Percentiles rank a stretch among this genome's conserved stretches.
Conservation (phyloP, 495 filamentous ascomycete species). For the Aspergillus cavernicola region DNA sequence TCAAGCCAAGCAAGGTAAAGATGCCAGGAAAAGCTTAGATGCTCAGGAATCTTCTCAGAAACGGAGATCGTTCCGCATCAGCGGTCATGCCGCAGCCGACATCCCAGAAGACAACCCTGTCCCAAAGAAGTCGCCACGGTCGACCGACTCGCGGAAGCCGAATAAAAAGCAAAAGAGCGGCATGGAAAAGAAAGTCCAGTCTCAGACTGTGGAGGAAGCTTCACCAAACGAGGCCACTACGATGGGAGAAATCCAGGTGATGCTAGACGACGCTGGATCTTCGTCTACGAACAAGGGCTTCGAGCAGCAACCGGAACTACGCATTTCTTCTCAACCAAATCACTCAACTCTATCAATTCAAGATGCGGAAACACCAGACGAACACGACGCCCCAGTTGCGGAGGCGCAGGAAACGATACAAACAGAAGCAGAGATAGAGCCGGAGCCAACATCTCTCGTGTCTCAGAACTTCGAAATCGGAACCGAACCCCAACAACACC, state of each 20-base stretch:
- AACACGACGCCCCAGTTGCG: slow-evolving; percentile 2
- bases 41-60: slow-evolving; percentile 15
- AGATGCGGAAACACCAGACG: neutral
- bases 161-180: neutral
- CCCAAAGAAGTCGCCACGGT: slow-evolving; percentile 12
- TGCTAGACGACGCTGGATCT: too few relatives aligned
- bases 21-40: neutral
- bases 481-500: neutral
- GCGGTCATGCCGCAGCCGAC: slow-evolving; percentile 17
- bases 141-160: slow-evolving; percentile 22
- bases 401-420: neutral
- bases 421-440: neutral
- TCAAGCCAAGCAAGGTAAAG: neutral
- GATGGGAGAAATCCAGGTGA: too few relatives aligned
- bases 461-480: neutral
- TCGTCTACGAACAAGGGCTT: too few relatives aligned
- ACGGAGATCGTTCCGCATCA: slow-evolving; percentile 27
- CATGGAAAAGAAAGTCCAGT: slow-evolving; percentile 7
- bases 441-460: neutral
- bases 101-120: slow-evolving; percentile 13
- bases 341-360: neutral
- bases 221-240: neutral
- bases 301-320: neutral
- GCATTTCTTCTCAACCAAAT: neutral
- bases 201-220: slow-evolving; percentile 1